Base-by-base conservation (phyloP, 2,329 filamentous ascomycete species). In the Beauveria sp. region DNA sequence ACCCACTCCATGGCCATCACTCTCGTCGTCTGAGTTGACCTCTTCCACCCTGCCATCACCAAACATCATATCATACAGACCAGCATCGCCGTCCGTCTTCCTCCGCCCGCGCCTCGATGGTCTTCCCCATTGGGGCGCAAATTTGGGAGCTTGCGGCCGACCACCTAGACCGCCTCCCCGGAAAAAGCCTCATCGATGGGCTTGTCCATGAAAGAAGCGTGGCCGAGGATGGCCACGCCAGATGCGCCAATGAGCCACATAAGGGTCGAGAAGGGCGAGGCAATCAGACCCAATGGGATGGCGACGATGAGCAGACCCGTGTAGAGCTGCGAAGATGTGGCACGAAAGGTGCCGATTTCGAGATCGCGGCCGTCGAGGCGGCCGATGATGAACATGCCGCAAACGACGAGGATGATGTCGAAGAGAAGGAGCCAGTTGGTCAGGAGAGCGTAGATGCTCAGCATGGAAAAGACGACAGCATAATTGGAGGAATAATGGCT, bases 151-250 rank as follows among this genome's bases (percentile, higher is more conserved):
- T 95, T 89, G 95, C 95, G 93, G 93, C 91, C 93, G 95, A 98
- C 93, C 93, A 96, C 85, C 88, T 98, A 99, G 90, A 99, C 95
- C 93, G 95, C 93, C 93, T 99, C 95, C 93, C 96, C 95, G 84
- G 93, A 97, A 97, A 99, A 99, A 97, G 93, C 93, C 93, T 96
- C 93, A 88, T 98, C 95, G 82, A 98, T 96, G 64, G 93, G 93
- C 85, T 96, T 97, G 76, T 98, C 93, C 89, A 98, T 88, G 74
- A 98, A 86, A 66, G 92, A 84, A 69, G 95, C 95, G 80, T 99
- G 95, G 77, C 95, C 95, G 68, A 98, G 81, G 68, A 98, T 96
- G 74, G 88, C 90, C 74, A 97, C 91, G 75, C 91, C 93, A 69
- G 90, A 93, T 70, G 95, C 95, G 74, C 95, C 95, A 73, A 98